Evolutionary conservation across 768 basidiomycete genomes (phyloP), one percentile per base, ranked within the genome.

Genomic region (Hypholoma sublateritium): DNA sequence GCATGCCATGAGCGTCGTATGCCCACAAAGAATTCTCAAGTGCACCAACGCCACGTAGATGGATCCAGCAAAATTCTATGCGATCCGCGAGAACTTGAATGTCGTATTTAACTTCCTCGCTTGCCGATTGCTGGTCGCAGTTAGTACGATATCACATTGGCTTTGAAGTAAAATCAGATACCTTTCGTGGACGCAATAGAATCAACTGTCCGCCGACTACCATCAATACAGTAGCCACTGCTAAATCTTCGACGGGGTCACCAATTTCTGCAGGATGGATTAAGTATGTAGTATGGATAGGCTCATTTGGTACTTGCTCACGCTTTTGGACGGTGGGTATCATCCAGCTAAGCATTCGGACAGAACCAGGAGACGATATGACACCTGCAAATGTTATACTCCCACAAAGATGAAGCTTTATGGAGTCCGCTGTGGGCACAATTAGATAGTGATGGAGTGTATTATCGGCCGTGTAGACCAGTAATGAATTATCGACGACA

Each of bases 61-160:
- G 96, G 53, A 95, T 97, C 96, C 96, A 99, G 71, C 95, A 99
- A 67, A 97, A 95, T 68, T 99, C 96, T 61, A 98, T 92, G n/a
- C 88, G 85, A 59, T 97, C 93, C 0, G 96, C 94, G 43, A 99
- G 88, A 32, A 98, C 90, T 68, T 98, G 96, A 80, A 98, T 88
- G 72, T 98, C 96, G 67, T 99, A 99, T 64, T 88, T 92, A 69
- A 96, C 92, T 75, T 98, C 95, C 62, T 91, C 87, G 55, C 85
- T 78, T 1, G 84, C 90, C 2, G 92, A 86, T 91, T 95, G 60
- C 11, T 1, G 22, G 24, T 22, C 25, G 16, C 16, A 21, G 53
- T 35, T 1, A 24, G 13, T 6, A 42, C n/a, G 14, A 53, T 24
- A 37, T 22, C 51, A 8, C 53, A 25, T n/a, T 36, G 37, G 12